phyloP scores from a whole-genome alignment of 2,329 filamentous ascomycete genomes.

The Trichoderma guizhouense region DNA sequence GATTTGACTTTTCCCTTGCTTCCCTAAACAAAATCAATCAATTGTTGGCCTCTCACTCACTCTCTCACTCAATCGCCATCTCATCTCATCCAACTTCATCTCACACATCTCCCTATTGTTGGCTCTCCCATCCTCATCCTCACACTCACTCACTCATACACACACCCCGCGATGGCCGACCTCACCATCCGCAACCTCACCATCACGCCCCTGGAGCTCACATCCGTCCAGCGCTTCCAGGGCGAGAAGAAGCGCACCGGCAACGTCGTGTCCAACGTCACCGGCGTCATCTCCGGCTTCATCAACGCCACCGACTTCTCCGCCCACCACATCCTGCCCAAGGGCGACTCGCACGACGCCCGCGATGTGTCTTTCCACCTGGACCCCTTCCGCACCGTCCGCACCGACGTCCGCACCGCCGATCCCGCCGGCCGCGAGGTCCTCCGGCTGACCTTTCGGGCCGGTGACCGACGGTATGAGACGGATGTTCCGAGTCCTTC shows the following conservation, averaged over 20 bases:
- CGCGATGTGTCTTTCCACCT: constrained; percentile 62
- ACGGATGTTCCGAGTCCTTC: constrained; percentile 67
- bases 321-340: constrained; percentile 36
- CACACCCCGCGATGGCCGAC: constrained; percentile 40
- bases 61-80: background rate
- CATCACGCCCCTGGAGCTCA: constrained; percentile 67
- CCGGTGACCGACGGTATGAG: constrained; percentile 54
- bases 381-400: constrained; percentile 63
- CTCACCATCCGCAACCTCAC: constrained; percentile 83
- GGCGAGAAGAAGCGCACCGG: constrained; percentile 41
- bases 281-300: constrained; percentile 41
- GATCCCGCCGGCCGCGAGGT: constrained; percentile 58
- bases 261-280: constrained; percentile 45
- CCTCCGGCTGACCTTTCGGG: constrained; percentile 71
- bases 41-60: background rate
- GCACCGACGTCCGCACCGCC: constrained; percentile 54
- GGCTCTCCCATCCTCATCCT: background rate
- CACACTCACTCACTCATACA: background rate
- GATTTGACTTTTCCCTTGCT: background rate
- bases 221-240: constrained; percentile 70
- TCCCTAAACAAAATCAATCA: background rate
- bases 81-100: background rate
- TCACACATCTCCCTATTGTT: background rate
- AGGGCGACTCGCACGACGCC: constrained; percentile 56
- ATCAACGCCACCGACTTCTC: constrained; percentile 41